A percentile compares a stretch with the other conserved stretches of the same genome.
These are phyloP conservation scores for Apiotrichum sp. DNA, from an alignment of 1,284 basidiomycete species.

Conservation along the genomic window DNA sequence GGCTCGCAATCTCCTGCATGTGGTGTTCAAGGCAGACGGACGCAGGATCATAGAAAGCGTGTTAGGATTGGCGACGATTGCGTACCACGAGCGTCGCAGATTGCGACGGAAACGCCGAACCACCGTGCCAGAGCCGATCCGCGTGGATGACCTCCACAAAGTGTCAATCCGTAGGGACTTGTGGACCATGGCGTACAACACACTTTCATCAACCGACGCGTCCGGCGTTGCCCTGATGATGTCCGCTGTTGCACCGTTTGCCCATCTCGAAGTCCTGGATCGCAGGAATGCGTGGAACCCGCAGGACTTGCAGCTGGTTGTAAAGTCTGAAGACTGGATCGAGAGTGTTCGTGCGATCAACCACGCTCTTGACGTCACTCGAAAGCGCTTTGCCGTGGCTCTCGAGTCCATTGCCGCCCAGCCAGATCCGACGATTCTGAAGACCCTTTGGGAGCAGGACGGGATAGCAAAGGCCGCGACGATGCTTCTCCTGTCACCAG, in stretches of 20 bases:
- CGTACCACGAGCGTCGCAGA: constrained; percentile 25
- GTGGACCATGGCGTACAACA: constrained; percentile 64
- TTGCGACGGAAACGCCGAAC: constrained; percentile 10
- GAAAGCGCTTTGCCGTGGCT: constrained; percentile 58
- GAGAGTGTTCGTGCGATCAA: constrained; percentile 52
- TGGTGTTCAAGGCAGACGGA: constrained; percentile 44
- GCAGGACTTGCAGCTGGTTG: constrained; percentile 32
- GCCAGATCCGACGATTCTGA: constrained; percentile 51
- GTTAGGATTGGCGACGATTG: constrained; percentile 27
- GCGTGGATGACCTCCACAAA: constrained; percentile 24
- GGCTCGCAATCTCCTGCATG: constrained; percentile 40
- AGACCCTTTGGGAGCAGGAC: constrained; percentile 54
- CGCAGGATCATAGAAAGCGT: constrained; percentile 31
- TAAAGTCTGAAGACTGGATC: constrained; percentile 39
- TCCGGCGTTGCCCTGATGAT: constrained; percentile 58
- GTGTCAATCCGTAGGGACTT: constrained; percentile 53
- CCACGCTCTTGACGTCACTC: constrained; percentile 53
- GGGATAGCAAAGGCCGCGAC: constrained; percentile 54
- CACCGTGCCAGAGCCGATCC: constrained; percentile 16
- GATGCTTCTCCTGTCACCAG: constrained; percentile 70
- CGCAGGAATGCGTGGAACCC: constrained; percentile 38
- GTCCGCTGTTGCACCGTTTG: constrained; percentile 54
- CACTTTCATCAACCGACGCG: constrained; percentile 56
- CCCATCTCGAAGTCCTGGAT: constrained; percentile 61
- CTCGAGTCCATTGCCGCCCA: constrained; percentile 59